Evolutionary conservation across 2,329 filamentous ascomycete species (phyloP).

Genomic region (Paecilomyces sp.): DNA sequence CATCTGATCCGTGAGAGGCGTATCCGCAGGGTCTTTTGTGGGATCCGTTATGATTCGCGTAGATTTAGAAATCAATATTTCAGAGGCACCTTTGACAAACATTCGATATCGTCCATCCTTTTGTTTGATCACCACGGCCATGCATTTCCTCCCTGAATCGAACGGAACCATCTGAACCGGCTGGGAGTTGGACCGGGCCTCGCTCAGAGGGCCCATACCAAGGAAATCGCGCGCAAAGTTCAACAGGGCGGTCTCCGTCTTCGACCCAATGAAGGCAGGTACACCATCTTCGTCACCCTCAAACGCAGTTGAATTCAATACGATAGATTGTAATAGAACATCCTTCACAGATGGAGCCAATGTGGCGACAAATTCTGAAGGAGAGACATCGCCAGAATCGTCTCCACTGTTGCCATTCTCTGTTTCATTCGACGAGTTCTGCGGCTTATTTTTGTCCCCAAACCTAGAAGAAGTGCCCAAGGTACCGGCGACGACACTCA

Average conservation of each 20-base stretch:
- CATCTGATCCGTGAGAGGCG: conserved; percentile 50
- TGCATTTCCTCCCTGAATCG: conserved; percentile 62
- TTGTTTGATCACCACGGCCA: conserved; percentile 56
- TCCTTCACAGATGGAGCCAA: conserved; percentile 48
- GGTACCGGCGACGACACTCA: conserved; percentile 54
- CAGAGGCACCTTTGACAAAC: conserved; percentile 47
- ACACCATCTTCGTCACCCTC: conserved; percentile 57
- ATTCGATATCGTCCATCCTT: conserved; percentile 50
- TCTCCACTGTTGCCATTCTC: conserved; percentile 16
- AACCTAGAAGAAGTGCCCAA: conserved; percentile 42
- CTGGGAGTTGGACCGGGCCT: conserved; percentile 56
- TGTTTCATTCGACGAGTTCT: conserved; percentile 16
- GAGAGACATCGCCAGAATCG: conserved; percentile 42
- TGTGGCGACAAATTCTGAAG: conserved; percentile 47
- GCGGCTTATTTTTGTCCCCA: conserved; percentile 29
- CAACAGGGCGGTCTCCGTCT: conserved; percentile 71
- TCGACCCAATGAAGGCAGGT: conserved; percentile 62
- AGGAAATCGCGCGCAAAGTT: conserved; percentile 60
- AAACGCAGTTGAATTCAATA: conserved; percentile 64
- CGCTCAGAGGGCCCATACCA: conserved; percentile 54
- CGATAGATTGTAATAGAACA: conserved; percentile 57
- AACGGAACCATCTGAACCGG: conserved; percentile 51
- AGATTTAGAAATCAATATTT: conserved; percentile 42
- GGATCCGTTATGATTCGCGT: conserved; percentile 52
- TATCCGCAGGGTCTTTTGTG: conserved; percentile 48